Evolutionary conservation across 176 grass and related monocot genomes (phyloP), one percentile per base, ranked within the genome.

Genomic region (Triticum turgidum): DNA sequence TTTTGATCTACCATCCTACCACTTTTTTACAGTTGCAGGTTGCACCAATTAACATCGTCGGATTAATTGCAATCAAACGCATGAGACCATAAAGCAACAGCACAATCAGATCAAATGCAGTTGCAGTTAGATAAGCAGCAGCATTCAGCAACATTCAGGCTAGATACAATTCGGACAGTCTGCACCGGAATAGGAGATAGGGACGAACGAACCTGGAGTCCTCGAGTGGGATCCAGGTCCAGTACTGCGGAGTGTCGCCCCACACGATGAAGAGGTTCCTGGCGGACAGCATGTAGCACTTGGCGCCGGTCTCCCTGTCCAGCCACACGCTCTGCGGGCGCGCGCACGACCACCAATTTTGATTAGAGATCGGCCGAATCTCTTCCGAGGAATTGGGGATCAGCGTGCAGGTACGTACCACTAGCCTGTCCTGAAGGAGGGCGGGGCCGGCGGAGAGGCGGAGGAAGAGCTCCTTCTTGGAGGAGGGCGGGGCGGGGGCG

Each of bases 251-350:
- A 20, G 78, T 64, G 38, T 73, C 37, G 0, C 24, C 68, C 90
- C 91, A 92, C 0, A 13, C 52, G 34, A 78, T 78, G 2, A 4
- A 8, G 3, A 94, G 90, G 54, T 27, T 62, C 76, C 92, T 89
- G 33, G 92, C 88, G 8, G 92, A 94, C 42, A 97, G 29, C 87
- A 91, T 86, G 65, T 78, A 92, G 85, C 92, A 92, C 88, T 87
- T 94, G 27, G 69, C 64, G 12, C 74, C 88, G 39, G 49, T 97
- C 44, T 65, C 86, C 81, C 64, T 94, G 37, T 94, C 84, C 86
- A 92, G 12, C 80, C 86, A 84, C 5, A 89, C 68, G 15, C 86
- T 89, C 94, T 97, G 85, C 58, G 38, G 2, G 52, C 54, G 6
- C 6, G 0, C 6, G 1, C 17, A 18, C 17, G 15, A 7, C 54